Conservation (phyloP, 2,329 filamentous ascomycete genomes). For the Harringtonia aguacate region DNA sequence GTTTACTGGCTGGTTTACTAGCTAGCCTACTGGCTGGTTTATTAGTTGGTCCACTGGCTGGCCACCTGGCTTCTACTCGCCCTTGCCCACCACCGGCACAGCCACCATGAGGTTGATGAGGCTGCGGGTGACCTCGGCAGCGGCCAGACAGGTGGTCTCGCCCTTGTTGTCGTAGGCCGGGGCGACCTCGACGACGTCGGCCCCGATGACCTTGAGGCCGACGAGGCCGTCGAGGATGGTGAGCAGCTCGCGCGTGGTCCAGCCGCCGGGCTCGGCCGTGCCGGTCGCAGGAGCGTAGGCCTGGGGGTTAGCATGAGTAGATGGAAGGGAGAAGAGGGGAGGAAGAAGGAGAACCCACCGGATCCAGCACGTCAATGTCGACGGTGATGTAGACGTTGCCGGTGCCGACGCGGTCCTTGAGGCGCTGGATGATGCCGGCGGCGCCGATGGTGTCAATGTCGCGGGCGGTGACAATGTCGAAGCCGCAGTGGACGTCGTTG, state of each 20-base stretch:
- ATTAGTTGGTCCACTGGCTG: no score
- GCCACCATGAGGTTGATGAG: constrained; percentile 3
- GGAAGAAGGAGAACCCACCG: constrained; percentile 24
- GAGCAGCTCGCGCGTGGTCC: constrained; percentile 70
- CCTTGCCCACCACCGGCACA: neutral
- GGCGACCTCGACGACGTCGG: constrained; percentile 71
- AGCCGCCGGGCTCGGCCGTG: constrained; percentile 70
- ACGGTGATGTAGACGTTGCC: constrained; percentile 59
- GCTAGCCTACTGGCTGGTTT: no score
- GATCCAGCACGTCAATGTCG: constrained; percentile 75
- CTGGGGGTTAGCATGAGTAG: neutral
- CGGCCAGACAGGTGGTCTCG: constrained; percentile 41
- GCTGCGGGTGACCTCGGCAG: constrained; percentile 2
- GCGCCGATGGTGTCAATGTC: constrained; percentile 64
- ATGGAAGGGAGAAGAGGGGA: neutral
- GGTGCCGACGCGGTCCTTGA: constrained; percentile 43
- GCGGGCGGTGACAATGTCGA: constrained; percentile 43
- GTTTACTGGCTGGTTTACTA: no score
- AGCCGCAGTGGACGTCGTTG: constrained; percentile 49
- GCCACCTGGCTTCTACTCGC: no score
- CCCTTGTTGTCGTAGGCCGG: constrained; percentile 65
- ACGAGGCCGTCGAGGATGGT: constrained; percentile 62
- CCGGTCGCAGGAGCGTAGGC: constrained; percentile 44
- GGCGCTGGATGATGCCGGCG: constrained; percentile 50
- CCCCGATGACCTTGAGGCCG: constrained; percentile 61